phyloP scores from a whole-genome alignment of 805 yeast species.

The Debaryomyces tyrocola region DNA sequence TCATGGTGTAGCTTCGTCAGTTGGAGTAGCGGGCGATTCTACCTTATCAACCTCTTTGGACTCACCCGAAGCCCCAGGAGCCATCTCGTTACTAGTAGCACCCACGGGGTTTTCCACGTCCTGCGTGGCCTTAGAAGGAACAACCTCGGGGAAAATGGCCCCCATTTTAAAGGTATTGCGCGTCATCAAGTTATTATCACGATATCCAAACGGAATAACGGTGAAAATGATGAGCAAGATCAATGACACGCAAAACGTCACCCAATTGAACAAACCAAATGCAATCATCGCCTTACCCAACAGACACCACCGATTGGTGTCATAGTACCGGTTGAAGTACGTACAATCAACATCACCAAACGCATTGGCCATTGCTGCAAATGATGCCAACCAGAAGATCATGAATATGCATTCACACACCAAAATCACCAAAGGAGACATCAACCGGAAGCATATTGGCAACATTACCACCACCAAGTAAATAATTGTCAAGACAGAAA shows the following conservation, averaged over 20 bases:
- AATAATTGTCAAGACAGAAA: constrained; percentile 1
- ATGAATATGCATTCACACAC: constrained; percentile 14
- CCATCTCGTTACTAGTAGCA: neutral
- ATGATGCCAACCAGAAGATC: constrained; percentile 22
- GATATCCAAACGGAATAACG: constrained; percentile 12
- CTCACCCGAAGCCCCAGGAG: neutral
- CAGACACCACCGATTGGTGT: constrained; percentile 12
- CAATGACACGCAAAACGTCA: constrained; percentile 17
- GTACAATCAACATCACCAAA: constrained; percentile 14
- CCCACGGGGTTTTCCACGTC: neutral
- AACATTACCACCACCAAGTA: neutral
- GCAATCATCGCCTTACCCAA: constrained; percentile 22
- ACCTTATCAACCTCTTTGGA: neutral
- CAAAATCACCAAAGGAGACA: constrained; percentile 13
- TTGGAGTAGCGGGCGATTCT: neutral
- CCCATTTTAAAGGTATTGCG: neutral
- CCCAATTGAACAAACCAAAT: constrained; percentile 19
- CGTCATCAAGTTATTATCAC: neutral
- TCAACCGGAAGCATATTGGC: neutral
- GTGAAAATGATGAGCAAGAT: constrained; percentile 13
- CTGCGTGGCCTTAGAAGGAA: neutral
- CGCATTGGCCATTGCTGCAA: constrained; percentile 12
- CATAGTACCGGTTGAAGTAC: neutral
- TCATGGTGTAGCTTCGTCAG: neutral
- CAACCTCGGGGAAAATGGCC: neutral